Conservation (phyloP, 345 rosid species). For the Corchorus capsularis region DNA sequence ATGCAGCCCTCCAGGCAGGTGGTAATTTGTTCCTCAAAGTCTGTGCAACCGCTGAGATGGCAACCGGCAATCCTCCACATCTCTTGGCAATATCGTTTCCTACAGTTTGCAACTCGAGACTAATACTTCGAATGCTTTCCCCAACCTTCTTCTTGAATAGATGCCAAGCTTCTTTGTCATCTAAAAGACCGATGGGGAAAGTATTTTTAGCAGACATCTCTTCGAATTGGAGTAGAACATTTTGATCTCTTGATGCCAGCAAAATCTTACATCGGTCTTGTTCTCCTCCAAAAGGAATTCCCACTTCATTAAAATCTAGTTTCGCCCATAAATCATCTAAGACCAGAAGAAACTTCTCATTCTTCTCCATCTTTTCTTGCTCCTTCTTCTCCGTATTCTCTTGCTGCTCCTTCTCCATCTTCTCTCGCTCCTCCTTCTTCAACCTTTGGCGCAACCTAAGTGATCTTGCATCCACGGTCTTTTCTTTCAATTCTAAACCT, state of each 20-base stretch:
- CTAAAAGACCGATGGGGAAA: background rate
- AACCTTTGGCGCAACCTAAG: background rate
- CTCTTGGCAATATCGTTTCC: constrained; percentile 15
- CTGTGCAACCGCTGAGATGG: constrained; percentile 15
- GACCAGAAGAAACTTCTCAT: background rate
- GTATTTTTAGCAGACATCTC: background rate
- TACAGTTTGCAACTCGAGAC: background rate
- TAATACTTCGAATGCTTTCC: background rate
- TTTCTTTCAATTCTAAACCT: background rate
- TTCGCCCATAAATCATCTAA: background rate
- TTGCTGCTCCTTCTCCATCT: no score
- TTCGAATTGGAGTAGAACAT: background rate
- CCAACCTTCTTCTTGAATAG: constrained; percentile 22
- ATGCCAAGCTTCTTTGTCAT: constrained; percentile 12
- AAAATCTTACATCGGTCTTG: constrained; percentile 25
- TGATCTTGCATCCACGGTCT: background rate
- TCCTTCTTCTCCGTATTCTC: no score
- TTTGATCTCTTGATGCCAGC: constrained; percentile 16
- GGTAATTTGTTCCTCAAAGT: constrained; percentile 8
- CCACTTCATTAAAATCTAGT: background rate
- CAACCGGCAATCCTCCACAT: constrained; percentile 33
- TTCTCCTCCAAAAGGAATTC: background rate
- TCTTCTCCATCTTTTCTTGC: background rate
- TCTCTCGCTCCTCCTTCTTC: no score
- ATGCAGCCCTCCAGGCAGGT: constrained; percentile 22